Conservation (phyloP, 345 rosid species). For the Geranium brycei region DNA sequence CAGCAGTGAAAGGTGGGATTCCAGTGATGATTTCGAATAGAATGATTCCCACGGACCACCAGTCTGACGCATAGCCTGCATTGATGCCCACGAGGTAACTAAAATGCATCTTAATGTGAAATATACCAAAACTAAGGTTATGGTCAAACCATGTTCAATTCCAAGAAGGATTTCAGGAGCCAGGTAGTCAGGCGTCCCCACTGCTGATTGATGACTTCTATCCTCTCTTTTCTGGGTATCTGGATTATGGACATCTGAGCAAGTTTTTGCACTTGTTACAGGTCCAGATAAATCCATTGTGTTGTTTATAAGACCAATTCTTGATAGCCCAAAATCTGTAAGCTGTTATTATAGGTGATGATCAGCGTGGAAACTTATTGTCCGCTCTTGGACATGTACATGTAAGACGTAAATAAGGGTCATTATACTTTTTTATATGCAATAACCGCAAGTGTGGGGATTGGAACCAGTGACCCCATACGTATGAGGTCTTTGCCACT, state of each 20-base stretch:
- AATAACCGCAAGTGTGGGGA: too few species aligned
- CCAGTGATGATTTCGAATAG: constrained; percentile 67
- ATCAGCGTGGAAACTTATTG: constrained; percentile 10
- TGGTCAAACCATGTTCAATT: constrained; percentile 51
- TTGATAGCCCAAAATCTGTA: constrained; percentile 78
- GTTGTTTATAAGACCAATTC: constrained; percentile 73
- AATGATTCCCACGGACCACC: constrained; percentile 92
- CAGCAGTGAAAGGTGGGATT: constrained; percentile 69
- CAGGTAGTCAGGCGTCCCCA: constrained; percentile 82
- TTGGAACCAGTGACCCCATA: too few species aligned
- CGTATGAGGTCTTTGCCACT: too few species aligned
- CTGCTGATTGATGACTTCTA: constrained; percentile 44
- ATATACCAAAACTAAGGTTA: constrained; percentile 11
- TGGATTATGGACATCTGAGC: constrained; percentile 23
- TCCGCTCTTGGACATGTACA: neutral
- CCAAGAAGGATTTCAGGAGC: constrained; percentile 95
- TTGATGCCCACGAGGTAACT: constrained; percentile 14
- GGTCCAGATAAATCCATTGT: constrained; percentile 55
- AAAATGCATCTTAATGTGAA: constrained; percentile 9
- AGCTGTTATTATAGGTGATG: constrained; percentile 42
- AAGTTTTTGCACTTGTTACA: constrained; percentile 24
- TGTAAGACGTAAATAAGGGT: too few species aligned
- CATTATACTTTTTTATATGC: too few species aligned
- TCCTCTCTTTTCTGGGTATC: constrained; percentile 32
- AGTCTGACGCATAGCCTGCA: constrained; percentile 71